These are phyloP conservation scores for Xylaria sp. DNA, from an alignment of 2,329 filamentous ascomycete genomes.

Conservation along the genomic window DNA sequence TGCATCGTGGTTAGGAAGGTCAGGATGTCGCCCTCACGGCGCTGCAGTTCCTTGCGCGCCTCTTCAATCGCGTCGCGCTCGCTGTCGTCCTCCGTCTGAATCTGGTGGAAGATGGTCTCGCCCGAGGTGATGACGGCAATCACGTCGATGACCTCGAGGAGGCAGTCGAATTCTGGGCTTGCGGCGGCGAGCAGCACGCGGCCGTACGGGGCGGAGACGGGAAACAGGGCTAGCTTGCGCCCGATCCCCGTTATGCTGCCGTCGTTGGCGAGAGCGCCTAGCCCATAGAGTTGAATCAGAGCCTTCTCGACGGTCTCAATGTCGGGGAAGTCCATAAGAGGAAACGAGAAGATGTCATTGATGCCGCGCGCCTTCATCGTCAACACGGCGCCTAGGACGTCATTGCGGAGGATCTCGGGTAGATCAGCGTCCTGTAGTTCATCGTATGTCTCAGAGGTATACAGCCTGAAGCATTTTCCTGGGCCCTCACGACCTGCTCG, in stretches of 20 bases:
- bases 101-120: slow-evolving; percentile 66
- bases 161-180: slow-evolving; percentile 70
- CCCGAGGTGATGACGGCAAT: slow-evolving; percentile 69
- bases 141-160: slow-evolving; percentile 85
- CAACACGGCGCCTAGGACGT: slow-evolving; percentile 82
- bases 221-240: slow-evolving; percentile 78
- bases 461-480: slow-evolving; percentile 88
- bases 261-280: slow-evolving; percentile 75
- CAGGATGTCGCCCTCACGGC: slow-evolving; percentile 68
- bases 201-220: slow-evolving; percentile 79
- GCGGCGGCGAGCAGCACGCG: slow-evolving; percentile 83
- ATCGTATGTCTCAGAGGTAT: slow-evolving; percentile 79
- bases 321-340: slow-evolving; percentile 82
- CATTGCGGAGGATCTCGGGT: slow-evolving; percentile 89
- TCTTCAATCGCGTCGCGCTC: slow-evolving; percentile 48
- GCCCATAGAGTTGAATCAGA: slow-evolving; percentile 76
- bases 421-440: slow-evolving; percentile 73
- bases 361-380: slow-evolving; percentile 94
- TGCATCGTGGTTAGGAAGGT: slow-evolving; percentile 69
- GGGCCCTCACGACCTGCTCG: slow-evolving; percentile 91
- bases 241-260: slow-evolving; percentile 78
- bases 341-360: slow-evolving; percentile 79
- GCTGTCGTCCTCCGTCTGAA: slow-evolving; percentile 45
- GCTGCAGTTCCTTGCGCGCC: slow-evolving; percentile 61
- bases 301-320: slow-evolving; percentile 81